These are phyloP conservation scores for Coffea canephora DNA, from an alignment of 257 asterid genomes.

Conservation along the genomic window DNA sequence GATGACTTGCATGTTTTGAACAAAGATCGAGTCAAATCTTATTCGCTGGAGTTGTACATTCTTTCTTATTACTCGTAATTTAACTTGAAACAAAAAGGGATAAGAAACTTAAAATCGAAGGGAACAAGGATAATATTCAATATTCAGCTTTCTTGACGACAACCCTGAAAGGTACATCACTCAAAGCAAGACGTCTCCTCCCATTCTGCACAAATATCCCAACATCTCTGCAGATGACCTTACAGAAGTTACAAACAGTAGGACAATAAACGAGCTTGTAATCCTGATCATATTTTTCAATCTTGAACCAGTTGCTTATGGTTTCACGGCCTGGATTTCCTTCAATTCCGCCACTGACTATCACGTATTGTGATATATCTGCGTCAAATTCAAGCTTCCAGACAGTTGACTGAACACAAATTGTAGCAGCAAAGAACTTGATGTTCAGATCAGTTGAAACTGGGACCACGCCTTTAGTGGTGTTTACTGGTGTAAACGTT, in stretches of 20 bases:
- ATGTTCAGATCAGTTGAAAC: constrained; percentile 15
- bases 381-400: constrained; percentile 21
- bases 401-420: constrained; percentile 21
- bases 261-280: constrained; percentile 29
- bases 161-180: constrained; percentile 16
- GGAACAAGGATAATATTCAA: not conserved
- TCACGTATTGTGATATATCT: constrained; percentile 1
- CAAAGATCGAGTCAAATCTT: no score
- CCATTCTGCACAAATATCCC: constrained; percentile 11
- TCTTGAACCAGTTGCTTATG: constrained; percentile 23
- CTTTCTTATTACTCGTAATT: no score
- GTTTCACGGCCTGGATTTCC: constrained; percentile 22
- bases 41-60: no score
- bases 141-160: constrained; percentile 20
- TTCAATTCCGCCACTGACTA: constrained; percentile 21
- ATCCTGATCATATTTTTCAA: constrained; percentile 14
- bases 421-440: constrained; percentile 13
- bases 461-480: not conserved
- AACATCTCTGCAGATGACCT: constrained; percentile 23
- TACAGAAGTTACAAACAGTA: constrained; percentile 11
- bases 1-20: no score
- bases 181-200: constrained; percentile 20
- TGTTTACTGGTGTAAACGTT: not conserved
- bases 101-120: no score
- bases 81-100: no score